Evolutionary conservation across 2,329 filamentous ascomycete genomes (phyloP).

Genomic region (Neofusicoccum umdonicola): DNA sequence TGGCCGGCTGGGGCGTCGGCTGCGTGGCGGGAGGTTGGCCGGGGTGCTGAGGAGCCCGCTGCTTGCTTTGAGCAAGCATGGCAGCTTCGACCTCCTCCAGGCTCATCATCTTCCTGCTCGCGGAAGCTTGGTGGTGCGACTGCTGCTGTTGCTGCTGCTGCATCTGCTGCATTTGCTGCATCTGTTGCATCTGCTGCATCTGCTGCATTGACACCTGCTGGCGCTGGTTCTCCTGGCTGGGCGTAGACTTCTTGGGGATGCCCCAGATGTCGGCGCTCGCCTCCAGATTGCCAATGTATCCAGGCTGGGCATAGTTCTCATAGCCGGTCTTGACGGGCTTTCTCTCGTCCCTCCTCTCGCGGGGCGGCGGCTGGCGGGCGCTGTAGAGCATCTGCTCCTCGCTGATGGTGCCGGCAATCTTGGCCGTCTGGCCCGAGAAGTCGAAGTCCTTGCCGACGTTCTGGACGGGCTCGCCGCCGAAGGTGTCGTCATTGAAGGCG

Average conservation of each 20-base stretch:
- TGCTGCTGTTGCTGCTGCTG: constrained; percentile 21
- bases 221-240: constrained; percentile 27
- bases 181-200: neutral
- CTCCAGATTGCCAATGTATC: constrained; percentile 84
- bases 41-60: constrained; percentile 40
- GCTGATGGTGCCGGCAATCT: constrained; percentile 79
- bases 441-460: constrained; percentile 90
- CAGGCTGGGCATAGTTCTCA: constrained; percentile 82
- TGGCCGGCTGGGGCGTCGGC: constrained; percentile 15
- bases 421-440: constrained; percentile 89
- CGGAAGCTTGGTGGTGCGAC: constrained; percentile 27
- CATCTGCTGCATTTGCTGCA: constrained; percentile 20
- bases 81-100: constrained; percentile 95
- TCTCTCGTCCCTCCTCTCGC: constrained; percentile 46
- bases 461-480: constrained; percentile 54
- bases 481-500: constrained; percentile 95
- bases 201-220: constrained; percentile 20
- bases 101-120: constrained; percentile 78
- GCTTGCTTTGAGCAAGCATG: constrained; percentile 70
- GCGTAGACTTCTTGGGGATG: constrained; percentile 56
- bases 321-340: constrained; percentile 78
- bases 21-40: constrained; percentile 25
- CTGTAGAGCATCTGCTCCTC: constrained; percentile 86
- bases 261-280: constrained; percentile 95
- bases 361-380: constrained; percentile 64